Conservation (phyloP, 257 asterid species). For the Catharanthus roseus region DNA sequence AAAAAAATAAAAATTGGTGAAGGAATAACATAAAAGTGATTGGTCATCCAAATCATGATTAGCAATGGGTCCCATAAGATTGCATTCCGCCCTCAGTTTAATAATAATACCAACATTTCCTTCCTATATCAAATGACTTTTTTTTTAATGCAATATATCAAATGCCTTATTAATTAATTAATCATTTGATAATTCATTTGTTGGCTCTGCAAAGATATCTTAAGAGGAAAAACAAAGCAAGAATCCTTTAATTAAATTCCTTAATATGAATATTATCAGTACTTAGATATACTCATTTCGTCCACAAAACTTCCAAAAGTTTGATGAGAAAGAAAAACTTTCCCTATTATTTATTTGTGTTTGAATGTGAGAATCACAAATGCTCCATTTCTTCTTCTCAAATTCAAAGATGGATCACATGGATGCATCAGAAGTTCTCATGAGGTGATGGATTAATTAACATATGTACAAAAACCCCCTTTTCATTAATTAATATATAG, state of each 20-base stretch:
- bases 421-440: constrained; percentile 25
- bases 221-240: not conserved
- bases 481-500: not conserved
- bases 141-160: too few relatives aligned
- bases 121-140: not conserved
- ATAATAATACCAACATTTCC: not conserved
- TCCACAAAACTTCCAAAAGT: constrained; percentile 24
- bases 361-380: constrained; percentile 8
- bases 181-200: too few relatives aligned
- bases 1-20: constrained; percentile 11
- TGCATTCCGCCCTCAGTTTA: constrained; percentile 10
- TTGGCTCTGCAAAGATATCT: constrained; percentile 6
- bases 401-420: constrained; percentile 32
- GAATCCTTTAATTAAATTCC: too few relatives aligned
- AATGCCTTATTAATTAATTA: constrained; percentile 1
- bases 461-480: not conserved
- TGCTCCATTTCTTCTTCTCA: constrained; percentile 7
- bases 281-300: constrained; percentile 22
- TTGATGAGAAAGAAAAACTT: constrained; percentile 3
- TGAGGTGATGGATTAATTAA: not conserved
- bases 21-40: not conserved
- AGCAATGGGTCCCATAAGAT: constrained; percentile 30
- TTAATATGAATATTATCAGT: not conserved
- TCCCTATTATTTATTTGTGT: not conserved
- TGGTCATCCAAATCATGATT: constrained; percentile 17